Evolutionary conservation across 2,329 filamentous ascomycete genomes (phyloP).

Genomic region (Venturia carpophila): DNA sequence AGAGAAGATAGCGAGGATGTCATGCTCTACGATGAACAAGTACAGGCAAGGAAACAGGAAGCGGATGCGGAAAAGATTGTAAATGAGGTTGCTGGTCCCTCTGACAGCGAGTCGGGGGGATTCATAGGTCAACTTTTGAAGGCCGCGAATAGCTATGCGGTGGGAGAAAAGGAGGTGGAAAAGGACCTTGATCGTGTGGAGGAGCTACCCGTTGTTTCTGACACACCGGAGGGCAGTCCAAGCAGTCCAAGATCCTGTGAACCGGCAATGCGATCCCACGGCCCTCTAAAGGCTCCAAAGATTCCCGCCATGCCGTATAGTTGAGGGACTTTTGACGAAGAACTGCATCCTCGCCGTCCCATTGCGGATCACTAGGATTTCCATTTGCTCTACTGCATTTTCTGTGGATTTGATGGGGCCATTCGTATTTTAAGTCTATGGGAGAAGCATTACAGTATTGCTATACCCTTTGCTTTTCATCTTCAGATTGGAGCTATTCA

Average conservation of each 20-base stretch:
- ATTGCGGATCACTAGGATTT: background rate
- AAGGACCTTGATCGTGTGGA: background rate
- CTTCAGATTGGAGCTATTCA: background rate
- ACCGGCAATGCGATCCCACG: background rate
- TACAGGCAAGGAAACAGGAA: background rate
- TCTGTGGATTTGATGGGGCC: background rate
- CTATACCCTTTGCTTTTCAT: background rate
- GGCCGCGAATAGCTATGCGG: background rate
- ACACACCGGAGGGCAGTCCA: background rate
- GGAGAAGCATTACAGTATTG: background rate
- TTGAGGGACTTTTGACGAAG: background rate
- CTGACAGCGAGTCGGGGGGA: background rate
- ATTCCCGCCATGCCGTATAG: background rate
- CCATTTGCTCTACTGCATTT: background rate
- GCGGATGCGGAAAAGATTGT: background rate
- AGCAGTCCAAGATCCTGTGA: background rate
- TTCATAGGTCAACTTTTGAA: background rate
- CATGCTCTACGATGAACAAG: background rate
- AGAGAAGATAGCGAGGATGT: background rate
- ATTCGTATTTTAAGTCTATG: background rate
- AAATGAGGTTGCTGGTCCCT: background rate
- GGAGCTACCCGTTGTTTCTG: background rate
- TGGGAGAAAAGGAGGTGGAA: background rate
- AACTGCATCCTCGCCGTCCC: background rate
- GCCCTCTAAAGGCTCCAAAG: background rate